Evolutionary conservation across 2,329 filamentous ascomycete species (phyloP).

Genomic region (Hymenotorrendiella dingleyae): DNA sequence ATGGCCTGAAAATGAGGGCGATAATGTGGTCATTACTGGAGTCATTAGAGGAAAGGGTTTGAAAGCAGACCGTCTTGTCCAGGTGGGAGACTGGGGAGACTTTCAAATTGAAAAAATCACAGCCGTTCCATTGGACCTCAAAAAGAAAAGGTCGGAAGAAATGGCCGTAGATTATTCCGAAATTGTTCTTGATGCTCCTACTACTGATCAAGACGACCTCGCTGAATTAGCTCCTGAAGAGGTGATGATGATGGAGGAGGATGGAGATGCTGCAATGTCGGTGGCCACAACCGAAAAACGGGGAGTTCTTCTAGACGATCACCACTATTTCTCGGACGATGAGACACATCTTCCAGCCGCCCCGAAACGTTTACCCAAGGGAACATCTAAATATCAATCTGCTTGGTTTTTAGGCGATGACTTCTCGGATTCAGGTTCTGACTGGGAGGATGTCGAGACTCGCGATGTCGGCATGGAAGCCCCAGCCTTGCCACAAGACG

Average conservation of each 20-base stretch:
- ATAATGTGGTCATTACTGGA: constrained; percentile 72
- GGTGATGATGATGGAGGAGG: constrained; percentile 69
- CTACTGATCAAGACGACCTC: constrained; percentile 75
- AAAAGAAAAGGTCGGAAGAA: constrained; percentile 56
- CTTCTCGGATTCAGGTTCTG: constrained; percentile 74
- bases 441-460: constrained; percentile 66
- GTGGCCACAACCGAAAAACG: constrained; percentile 55
- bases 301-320: constrained; percentile 89
- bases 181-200: constrained; percentile 63
- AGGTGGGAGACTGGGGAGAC: constrained; percentile 89
- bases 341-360: constrained; percentile 54
- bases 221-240: constrained; percentile 83
- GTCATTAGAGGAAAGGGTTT: constrained; percentile 79
- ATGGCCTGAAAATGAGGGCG: constrained; percentile 57
- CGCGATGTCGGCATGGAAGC: constrained; percentile 47
- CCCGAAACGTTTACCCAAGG: constrained; percentile 76
- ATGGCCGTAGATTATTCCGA: constrained; percentile 63
- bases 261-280: constrained; percentile 43
- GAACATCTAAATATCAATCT: constrained; percentile 89
- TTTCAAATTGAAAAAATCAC: constrained; percentile 90
- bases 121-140: constrained; percentile 60
- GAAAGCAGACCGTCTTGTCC: constrained; percentile 84
- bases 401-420: constrained; percentile 83
- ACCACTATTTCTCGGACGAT: constrained; percentile 96
- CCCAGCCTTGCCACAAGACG: constrained; percentile 71